phyloP scores from a whole-genome alignment of 805 yeast species.

The Yamadazyma akitaensis region DNA sequence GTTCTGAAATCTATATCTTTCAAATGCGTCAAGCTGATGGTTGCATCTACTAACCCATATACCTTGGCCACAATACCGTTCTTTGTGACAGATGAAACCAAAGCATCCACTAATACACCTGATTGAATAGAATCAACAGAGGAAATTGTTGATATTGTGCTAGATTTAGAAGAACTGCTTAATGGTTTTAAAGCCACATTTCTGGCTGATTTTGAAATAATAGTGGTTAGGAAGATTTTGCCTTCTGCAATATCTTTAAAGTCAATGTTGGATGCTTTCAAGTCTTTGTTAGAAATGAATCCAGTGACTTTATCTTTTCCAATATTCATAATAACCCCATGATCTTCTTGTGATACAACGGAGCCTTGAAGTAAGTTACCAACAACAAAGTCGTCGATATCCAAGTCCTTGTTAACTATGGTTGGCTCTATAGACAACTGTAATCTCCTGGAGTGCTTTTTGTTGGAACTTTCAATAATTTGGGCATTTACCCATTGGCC shows the following conservation, averaged over 20 bases:
- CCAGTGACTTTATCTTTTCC: conserved; percentile 62
- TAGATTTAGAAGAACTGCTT: conserved; percentile 40
- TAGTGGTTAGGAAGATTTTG: conserved; percentile 62
- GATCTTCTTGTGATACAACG: conserved; percentile 83
- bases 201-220: conserved; percentile 47
- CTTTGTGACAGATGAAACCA: conserved; percentile 54
- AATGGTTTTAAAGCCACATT: conserved; percentile 55
- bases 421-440: conserved; percentile 73
- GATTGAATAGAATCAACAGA: conserved; percentile 82
- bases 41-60: conserved; percentile 71
- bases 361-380: conserved; percentile 74
- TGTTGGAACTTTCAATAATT: conserved; percentile 53
- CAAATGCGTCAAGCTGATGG: conserved; percentile 65
- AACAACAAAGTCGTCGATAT: conserved; percentile 58
- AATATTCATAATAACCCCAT: conserved; percentile 74
- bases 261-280: conserved; percentile 34
- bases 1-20: conserved; percentile 45
- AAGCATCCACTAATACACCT: conserved; percentile 76
- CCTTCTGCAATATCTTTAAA: conserved; percentile 45
- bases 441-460: conserved; percentile 52
- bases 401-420: conserved; percentile 58
- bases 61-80: conserved; percentile 71
- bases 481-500: conserved; percentile 89
- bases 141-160: conserved; percentile 52
- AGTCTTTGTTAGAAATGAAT: conserved; percentile 71